Percentiles rank a stretch among this genome's conserved stretches.
Evolutionary conservation across 176 grass and related monocot species (phyloP).

Genomic region (Cenchrus fungigraminus): DNA sequence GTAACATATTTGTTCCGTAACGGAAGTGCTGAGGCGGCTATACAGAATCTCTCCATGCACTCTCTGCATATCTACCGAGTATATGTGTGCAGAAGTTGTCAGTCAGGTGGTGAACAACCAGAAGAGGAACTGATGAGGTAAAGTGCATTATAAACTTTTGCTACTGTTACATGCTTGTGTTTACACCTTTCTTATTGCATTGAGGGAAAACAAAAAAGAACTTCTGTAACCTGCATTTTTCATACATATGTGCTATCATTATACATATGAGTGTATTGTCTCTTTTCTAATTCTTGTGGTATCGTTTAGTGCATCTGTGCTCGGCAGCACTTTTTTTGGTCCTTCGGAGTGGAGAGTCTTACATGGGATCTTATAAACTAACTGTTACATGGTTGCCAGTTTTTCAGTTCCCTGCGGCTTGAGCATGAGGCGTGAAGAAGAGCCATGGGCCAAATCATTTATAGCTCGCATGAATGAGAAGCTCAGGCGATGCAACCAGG

Average conservation of each 20-base stretch:
- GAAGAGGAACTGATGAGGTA: constrained; percentile 87
- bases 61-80: constrained; percentile 83
- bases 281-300: neutral
- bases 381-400: constrained; percentile 44
- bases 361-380: constrained; percentile 22
- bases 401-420: constrained; percentile 76
- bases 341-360: neutral
- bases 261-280: neutral
- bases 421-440: constrained; percentile 53
- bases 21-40: constrained; percentile 48
- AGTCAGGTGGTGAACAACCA: constrained; percentile 34
- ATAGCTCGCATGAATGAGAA: constrained; percentile 49
- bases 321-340: neutral
- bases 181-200: neutral
- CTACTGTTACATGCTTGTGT: constrained; percentile 33
- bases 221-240: neutral
- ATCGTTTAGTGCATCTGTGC: neutral
- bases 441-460: constrained; percentile 74
- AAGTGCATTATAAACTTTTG: neutral
- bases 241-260: neutral
- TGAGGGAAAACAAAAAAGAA: neutral
- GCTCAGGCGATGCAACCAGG: constrained; percentile 43
- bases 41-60: constrained; percentile 57
- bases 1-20: constrained; percentile 78
- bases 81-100: constrained; percentile 47